Conservation (phyloP, 176 grass and related monocot species). For the Rhynchospora pubera region DNA sequence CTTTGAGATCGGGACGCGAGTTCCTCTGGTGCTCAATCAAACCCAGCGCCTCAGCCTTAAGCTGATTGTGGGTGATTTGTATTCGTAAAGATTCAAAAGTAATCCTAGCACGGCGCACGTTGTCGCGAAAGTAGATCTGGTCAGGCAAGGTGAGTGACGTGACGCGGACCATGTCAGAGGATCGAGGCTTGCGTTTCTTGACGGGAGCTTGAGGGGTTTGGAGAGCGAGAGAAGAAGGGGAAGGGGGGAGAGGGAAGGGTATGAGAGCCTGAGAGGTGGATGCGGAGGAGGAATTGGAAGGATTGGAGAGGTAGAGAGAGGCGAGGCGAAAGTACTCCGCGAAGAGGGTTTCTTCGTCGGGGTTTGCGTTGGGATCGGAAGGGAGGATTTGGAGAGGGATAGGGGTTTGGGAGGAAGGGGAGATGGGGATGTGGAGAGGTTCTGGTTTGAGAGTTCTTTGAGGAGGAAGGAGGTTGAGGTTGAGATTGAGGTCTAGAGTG, state of each 20-base stretch:
- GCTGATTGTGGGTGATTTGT: slow-evolving; percentile 29
- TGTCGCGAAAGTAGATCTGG: slow-evolving; percentile 86
- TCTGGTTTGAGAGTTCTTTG: slow-evolving; percentile 40
- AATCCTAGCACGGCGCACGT: slow-evolving; percentile 78
- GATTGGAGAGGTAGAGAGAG: slow-evolving; percentile 33
- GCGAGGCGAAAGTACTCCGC: slow-evolving; percentile 62
- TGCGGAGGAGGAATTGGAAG: slow-evolving; percentile 13
- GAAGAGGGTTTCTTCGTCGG: slow-evolving; percentile 57
- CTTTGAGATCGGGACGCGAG: slow-evolving; percentile 56
- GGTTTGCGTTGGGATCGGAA: slow-evolving; percentile 19
- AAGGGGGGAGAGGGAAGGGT: slow-evolving; percentile 16
- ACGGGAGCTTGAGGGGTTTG: slow-evolving; percentile 25
- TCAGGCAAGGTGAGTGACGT: slow-evolving; percentile 58
- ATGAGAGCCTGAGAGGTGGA: slow-evolving; percentile 31
- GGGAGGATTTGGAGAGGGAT: slow-evolving; percentile 41
- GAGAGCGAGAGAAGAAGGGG: background rate
- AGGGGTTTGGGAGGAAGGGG: background rate
- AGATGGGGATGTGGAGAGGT: slow-evolving; percentile 26
- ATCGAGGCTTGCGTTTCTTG: slow-evolving; percentile 74
- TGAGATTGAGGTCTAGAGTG: slow-evolving; percentile 18
- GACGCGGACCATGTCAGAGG: slow-evolving; percentile 87
- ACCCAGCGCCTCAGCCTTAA: slow-evolving; percentile 47
- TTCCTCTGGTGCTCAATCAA: slow-evolving; percentile 31
- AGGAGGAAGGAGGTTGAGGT: slow-evolving; percentile 54
- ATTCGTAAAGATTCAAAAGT: slow-evolving; percentile 81